A percentile compares a stretch with the other conserved stretches of the same genome.
These are phyloP conservation scores for Solanum paucissectum DNA, from an alignment of 257 asterid species.

Conservation along the genomic window DNA sequence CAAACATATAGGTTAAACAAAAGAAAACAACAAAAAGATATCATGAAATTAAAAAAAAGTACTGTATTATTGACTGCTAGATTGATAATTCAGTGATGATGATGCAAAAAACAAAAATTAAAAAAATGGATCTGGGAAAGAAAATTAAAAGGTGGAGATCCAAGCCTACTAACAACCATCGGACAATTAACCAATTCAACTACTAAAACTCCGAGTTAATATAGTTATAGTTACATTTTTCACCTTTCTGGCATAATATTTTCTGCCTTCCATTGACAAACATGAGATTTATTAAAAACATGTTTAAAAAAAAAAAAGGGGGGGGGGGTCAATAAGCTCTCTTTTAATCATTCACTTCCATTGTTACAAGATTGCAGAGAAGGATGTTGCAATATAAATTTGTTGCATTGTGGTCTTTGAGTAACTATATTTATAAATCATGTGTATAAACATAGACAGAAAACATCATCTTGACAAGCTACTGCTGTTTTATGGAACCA, in stretches of 20 bases:
- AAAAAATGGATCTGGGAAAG: not conserved
- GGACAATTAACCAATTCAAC: not conserved
- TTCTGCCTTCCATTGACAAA: not conserved
- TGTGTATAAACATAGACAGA: not conserved
- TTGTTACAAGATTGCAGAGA: not conserved
- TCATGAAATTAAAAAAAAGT: not conserved
- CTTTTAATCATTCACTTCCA: not conserved
- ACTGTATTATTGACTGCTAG: not conserved
- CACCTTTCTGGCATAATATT: not conserved
- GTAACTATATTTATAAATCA: not conserved
- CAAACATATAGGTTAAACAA: not conserved
- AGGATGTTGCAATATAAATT: not conserved
- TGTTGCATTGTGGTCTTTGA: not conserved
- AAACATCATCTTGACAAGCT: not conserved
- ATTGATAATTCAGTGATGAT: not conserved
- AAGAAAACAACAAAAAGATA: not conserved
- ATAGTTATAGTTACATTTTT: not conserved
- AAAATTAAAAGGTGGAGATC: not conserved
- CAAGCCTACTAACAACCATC: not conserved
- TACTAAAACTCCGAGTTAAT: rapidly evolving
- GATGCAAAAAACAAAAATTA: too few relatives aligned
- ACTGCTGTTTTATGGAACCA: conserved; percentile 55
- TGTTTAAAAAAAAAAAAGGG: not conserved
- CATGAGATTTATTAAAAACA: not conserved
- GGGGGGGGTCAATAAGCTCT: not conserved